Conservation (phyloP, 805 yeast species). For the Saturnispora sanitii region DNA sequence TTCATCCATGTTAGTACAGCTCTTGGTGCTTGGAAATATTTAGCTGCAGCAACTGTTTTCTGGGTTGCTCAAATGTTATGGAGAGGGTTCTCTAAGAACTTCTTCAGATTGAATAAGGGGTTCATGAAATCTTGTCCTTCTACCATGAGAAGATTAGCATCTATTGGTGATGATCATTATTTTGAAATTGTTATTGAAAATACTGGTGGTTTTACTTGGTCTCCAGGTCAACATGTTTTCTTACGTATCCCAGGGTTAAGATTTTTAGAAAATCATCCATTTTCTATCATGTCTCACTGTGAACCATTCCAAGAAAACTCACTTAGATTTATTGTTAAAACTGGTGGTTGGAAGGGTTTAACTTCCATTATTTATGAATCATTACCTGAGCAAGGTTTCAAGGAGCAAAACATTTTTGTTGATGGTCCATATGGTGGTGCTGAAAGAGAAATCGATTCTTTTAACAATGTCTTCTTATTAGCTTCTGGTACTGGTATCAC, state of each 20-base stretch:
- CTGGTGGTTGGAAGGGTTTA: slow-evolving; percentile 33
- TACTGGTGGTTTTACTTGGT: slow-evolving; percentile 34
- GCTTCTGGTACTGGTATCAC: slow-evolving; percentile 47
- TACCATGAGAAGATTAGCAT: slow-evolving; percentile 22
- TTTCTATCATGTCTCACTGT: slow-evolving; percentile 35
- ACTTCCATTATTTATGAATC: slow-evolving; percentile 29
- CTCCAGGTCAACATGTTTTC: slow-evolving; percentile 47
- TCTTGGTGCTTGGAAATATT: slow-evolving; percentile 32
- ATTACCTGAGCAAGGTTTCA: slow-evolving; percentile 21
- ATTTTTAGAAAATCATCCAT: slow-evolving; percentile 46
- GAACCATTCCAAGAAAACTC: slow-evolving; percentile 18
- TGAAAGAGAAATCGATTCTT: slow-evolving; percentile 34
- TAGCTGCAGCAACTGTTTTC: slow-evolving; percentile 42
- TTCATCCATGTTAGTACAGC: slow-evolving; percentile 33
- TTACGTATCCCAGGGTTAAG: slow-evolving; percentile 36
- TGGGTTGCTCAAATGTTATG: slow-evolving; percentile 42
- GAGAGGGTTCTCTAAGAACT: slow-evolving; percentile 36
- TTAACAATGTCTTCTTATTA: slow-evolving; percentile 34
- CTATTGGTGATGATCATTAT: slow-evolving; percentile 28
- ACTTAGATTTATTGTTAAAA: slow-evolving; percentile 36
- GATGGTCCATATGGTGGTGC: slow-evolving; percentile 56
- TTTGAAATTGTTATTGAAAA: slow-evolving; percentile 29
- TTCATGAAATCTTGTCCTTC: slow-evolving; percentile 24
- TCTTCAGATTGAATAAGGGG: slow-evolving; percentile 34
- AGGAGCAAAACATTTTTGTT: slow-evolving; percentile 27